phyloP scores from a whole-genome alignment of 1,139 yeast genomes.

The Sugiyamaella xylanicola region DNA sequence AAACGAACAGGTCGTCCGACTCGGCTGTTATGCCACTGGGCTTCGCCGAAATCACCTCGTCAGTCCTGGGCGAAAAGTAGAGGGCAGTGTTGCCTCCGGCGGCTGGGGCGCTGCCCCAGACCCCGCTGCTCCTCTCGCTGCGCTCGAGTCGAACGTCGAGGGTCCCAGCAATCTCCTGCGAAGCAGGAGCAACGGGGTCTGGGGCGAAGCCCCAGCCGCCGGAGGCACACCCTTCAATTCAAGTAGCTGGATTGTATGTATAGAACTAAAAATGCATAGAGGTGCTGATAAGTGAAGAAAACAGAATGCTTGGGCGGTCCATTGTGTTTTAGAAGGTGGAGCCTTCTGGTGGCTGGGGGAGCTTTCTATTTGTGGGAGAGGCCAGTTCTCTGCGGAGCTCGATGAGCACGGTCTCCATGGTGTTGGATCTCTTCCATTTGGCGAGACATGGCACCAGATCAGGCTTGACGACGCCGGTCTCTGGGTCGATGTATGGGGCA shows the following conservation, averaged over 20 bases:
- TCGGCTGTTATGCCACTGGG: constrained; percentile 29
- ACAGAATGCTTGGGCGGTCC: neutral
- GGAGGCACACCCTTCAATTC: no score
- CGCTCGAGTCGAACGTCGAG: no score
- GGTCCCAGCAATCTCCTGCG: no score
- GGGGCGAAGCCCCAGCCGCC: no score
- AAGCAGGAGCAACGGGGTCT: no score
- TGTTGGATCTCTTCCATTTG: constrained; percentile 84
- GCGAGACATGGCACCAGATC: constrained; percentile 68
- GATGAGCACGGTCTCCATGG: constrained; percentile 87
- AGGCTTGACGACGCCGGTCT: constrained; percentile 64
- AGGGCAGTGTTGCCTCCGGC: constrained; percentile 28
- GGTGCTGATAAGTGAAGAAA: neutral
- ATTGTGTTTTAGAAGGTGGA: constrained; percentile 50
- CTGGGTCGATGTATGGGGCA: constrained; percentile 79
- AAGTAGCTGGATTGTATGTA: no score
- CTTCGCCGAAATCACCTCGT: constrained; percentile 36
- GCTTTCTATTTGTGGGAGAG: constrained; percentile 73
- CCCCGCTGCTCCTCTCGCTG: no score
- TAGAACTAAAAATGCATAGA: neutral
- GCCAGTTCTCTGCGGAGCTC: constrained; percentile 91
- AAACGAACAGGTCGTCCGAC: constrained; percentile 44
- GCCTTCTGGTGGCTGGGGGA: constrained; percentile 92
- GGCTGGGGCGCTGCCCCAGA: no score
- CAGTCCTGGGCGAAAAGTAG: constrained; percentile 7